Conservation (phyloP, 495 filamentous ascomycete species). For the Corynascus novoguineensis region DNA sequence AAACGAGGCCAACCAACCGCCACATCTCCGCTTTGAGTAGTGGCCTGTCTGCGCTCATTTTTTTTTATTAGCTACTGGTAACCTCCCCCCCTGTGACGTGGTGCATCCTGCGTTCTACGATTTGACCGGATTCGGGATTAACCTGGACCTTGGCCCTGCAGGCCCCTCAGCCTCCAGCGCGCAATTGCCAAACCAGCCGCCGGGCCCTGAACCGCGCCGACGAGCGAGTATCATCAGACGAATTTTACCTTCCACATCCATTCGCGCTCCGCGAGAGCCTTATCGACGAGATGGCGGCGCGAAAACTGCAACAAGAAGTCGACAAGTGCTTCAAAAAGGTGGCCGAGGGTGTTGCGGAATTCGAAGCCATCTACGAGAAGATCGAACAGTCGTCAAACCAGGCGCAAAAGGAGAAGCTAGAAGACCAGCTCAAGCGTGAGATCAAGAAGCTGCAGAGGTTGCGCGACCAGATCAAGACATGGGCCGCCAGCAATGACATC, state of each 20-base stretch:
- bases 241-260: not conserved
- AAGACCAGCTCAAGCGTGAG: constrained; percentile 95
- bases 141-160: constrained; percentile 3
- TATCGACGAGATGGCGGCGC: constrained; percentile 67
- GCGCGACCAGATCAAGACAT: constrained; percentile 98
- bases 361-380: constrained; percentile 93
- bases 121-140: not conserved
- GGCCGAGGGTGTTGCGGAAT: constrained; percentile 81
- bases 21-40: not conserved
- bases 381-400: constrained; percentile 82
- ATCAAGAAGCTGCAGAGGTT: constrained; percentile 99
- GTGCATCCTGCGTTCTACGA: not conserved
- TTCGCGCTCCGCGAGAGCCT: not conserved
- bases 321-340: constrained; percentile 99
- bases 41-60: not conserved
- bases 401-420: constrained; percentile 95
- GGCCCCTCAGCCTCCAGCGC: not conserved
- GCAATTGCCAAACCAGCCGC: not conserved
- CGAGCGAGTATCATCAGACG: constrained; percentile 1
- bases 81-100: not conserved
- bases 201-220: constrained; percentile 2
- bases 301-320: constrained; percentile 94
- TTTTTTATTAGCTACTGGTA: not conserved
- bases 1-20: constrained; percentile 2
- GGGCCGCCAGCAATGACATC: constrained; percentile 94